Evolutionary conservation across 2,329 filamentous ascomycete species (phyloP), one percentile per base, ranked within the genome.

Genomic region (Plenodomus lindquistii): DNA sequence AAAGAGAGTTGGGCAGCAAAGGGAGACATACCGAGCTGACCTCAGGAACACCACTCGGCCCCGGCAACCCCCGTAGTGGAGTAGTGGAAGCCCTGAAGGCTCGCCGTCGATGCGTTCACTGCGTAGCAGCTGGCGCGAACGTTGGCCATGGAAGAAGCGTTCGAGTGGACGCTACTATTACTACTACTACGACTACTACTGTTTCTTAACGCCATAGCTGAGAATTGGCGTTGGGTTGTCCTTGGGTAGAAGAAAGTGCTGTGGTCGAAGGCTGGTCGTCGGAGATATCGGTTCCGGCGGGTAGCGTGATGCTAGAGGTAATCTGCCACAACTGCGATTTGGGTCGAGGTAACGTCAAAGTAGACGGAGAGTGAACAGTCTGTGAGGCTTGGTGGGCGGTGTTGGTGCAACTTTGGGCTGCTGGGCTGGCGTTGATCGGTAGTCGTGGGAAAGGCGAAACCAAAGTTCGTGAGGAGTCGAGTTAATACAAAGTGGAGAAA

Each of bases 71-170:
- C 83, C 80, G 89, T 92, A 89, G 91, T 92, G 85, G 88, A 95
- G 52, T 55, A 60, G 48, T 59, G 57, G 31, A 59, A 59, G 39
- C 56, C 56, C 18, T 51, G 44, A 67, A 96, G 82, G 70, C 79
- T 82, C 73, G 85, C 81, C 64, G 85, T 82, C 69, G 79, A 41
- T 7, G 51, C 42, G 76, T 92, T 85, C 75, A 93, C 89, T 66
- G 89, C 80, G 79, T 96, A 97, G 83, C 91, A 95, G 75, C 87
- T 92, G 77, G 92, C 91, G 79, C 93, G 87, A 76, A 94, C 86
- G 74, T 88, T 88, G 79, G 85, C 81, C 66, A 82, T 81, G 78
- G 77, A 81, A 80, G 84, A 84, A 35, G 54, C 51, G 81, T 84
- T 74, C 68, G 73, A 77, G 72, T 71, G 68, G 62, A 68, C 64